Percentiles rank a stretch among this genome's conserved stretches.
phyloP scores from a whole-genome alignment of 495 filamentous ascomycete species.

The Hyaloscypha variabilis region DNA sequence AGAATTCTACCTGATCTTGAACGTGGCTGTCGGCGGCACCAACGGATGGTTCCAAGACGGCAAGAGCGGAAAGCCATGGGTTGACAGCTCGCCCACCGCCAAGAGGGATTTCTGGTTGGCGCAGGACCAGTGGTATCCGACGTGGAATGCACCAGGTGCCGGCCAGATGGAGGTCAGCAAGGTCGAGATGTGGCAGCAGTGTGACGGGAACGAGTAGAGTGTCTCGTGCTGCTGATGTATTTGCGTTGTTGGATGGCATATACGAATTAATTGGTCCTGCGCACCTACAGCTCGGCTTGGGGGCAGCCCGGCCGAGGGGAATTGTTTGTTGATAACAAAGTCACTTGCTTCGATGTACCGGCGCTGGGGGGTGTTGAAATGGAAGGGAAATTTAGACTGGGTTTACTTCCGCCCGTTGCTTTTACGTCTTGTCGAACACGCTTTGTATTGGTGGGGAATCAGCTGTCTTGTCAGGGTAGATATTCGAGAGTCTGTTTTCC shows the following conservation, averaged over 20 bases:
- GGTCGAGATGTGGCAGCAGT: constrained; percentile 83
- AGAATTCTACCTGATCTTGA: constrained; percentile 79
- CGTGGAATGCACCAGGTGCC: constrained; percentile 60
- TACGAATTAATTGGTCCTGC: constrained; percentile 1
- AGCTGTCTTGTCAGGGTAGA: constrained; percentile 9
- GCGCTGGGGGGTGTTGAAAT: constrained; percentile 10
- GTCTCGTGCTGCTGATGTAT: background rate
- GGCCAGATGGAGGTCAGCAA: constrained; percentile 72
- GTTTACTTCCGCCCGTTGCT: background rate
- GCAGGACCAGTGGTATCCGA: constrained; percentile 68
- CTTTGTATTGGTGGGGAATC: background rate
- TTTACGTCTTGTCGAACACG: background rate
- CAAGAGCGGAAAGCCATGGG: constrained; percentile 74
- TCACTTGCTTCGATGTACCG: constrained; percentile 5
- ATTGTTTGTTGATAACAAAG: constrained; percentile 13
- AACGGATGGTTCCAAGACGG: constrained; percentile 86
- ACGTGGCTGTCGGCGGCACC: constrained; percentile 79
- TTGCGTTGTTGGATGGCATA: constrained; percentile 1
- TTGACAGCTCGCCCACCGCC: constrained; percentile 65
- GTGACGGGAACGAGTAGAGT: constrained; percentile 50
- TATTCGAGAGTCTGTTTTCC: background rate
- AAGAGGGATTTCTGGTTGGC: constrained; percentile 75
- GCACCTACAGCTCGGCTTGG: too few relatives aligned
- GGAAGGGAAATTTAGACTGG: constrained; percentile 19
- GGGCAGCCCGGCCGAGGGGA: background rate